Evolutionary conservation across 208 protist genomes (phyloP).

Genomic region (Trypanosoma mega): DNA sequence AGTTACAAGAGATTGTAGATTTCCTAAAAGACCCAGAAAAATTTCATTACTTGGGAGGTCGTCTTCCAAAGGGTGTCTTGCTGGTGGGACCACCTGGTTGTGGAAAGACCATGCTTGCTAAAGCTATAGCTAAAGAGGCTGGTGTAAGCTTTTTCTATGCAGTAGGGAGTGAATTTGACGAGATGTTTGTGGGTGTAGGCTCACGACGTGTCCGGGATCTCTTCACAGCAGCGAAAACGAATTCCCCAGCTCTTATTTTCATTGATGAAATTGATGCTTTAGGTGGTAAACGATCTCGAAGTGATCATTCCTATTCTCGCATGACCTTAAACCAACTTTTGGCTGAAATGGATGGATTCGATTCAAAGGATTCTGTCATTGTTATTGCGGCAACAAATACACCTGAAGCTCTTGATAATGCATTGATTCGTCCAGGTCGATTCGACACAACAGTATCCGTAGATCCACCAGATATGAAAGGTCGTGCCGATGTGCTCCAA

Average conservation of each 20-base stretch:
- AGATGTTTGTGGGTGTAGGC: conserved; percentile 98
- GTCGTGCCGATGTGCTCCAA: conserved; percentile 81
- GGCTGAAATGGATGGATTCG: conserved; percentile 97
- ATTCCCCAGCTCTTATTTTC: conserved; percentile 96
- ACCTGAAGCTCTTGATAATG: conserved; percentile 94
- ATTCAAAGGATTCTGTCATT: conserved; percentile 92
- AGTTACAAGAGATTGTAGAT: conserved; percentile 90
- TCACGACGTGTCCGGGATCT: conserved; percentile 93
- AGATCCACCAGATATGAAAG: conserved; percentile 91
- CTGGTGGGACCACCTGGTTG: conserved; percentile 98
- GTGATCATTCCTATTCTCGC: conserved; percentile 69
- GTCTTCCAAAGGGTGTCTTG: conserved; percentile 95
- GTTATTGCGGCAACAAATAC: conserved; percentile 98
- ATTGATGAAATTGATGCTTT: conserved; percentile 99
- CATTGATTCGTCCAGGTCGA: conserved; percentile 90
- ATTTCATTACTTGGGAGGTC: conserved; percentile 93
- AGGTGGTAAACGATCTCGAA: conserved; percentile 73
- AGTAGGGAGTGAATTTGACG: conserved; percentile 95
- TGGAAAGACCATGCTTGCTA: conserved; percentile 95
- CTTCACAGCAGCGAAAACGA: conserved; percentile 93
- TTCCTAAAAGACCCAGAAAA: conserved; percentile 95
- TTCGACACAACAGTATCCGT: conserved; percentile 88
- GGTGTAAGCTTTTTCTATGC: conserved; percentile 97
- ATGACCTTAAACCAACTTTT: conserved; percentile 98
- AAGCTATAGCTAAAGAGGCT: conserved; percentile 93